Evolutionary conservation across 148 eudicot genomes (phyloP).

Genomic region (Pharnaceum exiguum): DNA sequence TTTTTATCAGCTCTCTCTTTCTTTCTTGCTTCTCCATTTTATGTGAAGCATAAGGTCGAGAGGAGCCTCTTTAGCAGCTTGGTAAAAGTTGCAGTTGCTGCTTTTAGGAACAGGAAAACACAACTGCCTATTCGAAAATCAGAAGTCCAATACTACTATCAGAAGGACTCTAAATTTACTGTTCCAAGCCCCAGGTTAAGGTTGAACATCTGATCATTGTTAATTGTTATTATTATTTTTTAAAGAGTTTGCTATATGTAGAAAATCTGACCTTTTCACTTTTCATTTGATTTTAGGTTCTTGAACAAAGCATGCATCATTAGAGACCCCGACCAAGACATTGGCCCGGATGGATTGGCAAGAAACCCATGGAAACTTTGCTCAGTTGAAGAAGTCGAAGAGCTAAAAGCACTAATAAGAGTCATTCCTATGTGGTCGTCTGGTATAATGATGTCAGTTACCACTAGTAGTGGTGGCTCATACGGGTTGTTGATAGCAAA

Average conservation of each 20-base stretch:
- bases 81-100: constrained; percentile 45
- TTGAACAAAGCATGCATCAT: constrained; percentile 74
- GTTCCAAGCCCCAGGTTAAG: constrained; percentile 51
- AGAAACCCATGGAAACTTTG: constrained; percentile 52
- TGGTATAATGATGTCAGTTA: constrained; percentile 54
- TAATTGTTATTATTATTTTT: too few relatives aligned
- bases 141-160: constrained; percentile 25
- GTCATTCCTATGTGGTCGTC: constrained; percentile 77
- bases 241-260: too few relatives aligned
- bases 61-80: constrained; percentile 59
- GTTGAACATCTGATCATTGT: constrained; percentile 35
- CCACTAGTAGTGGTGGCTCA: constrained; percentile 42
- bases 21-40: constrained; percentile 51
- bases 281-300: constrained; percentile 32
- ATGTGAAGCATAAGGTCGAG: constrained; percentile 40
- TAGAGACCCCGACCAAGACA: constrained; percentile 37
- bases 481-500: constrained; percentile 55
- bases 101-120: constrained; percentile 46
- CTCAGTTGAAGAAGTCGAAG: constrained; percentile 70
- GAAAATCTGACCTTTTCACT: too few relatives aligned
- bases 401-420: constrained; percentile 59
- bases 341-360: constrained; percentile 39
- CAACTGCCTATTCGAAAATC: constrained; percentile 22
- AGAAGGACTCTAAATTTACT: constrained; percentile 29
- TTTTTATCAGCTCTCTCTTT: constrained; percentile 41